phyloP scores from a whole-genome alignment of 2,329 filamentous ascomycete species.

The Cercospora sojina region DNA sequence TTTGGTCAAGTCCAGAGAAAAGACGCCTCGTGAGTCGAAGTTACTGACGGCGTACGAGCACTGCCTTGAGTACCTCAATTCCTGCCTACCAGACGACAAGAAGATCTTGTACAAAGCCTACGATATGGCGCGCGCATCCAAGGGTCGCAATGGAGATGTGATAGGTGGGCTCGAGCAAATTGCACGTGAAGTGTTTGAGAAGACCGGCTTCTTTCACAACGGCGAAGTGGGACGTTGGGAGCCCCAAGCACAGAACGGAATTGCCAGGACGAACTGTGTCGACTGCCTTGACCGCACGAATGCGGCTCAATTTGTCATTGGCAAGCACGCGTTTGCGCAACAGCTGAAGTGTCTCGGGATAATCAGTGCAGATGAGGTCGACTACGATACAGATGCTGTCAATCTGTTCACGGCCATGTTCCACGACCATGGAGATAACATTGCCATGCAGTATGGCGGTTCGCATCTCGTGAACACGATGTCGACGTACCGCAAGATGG shows the following conservation, averaged over 20 bases:
- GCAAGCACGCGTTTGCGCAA: conserved; percentile 86
- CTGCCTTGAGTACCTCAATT: conserved; percentile 88
- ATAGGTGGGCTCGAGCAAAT: conserved; percentile 89
- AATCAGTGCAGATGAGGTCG: conserved; percentile 72
- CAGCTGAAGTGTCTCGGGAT: conserved; percentile 91
- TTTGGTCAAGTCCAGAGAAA: conserved; percentile 79
- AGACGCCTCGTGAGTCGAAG: conserved; percentile 87
- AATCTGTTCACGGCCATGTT: conserved; percentile 97
- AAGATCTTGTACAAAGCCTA: conserved; percentile 93
- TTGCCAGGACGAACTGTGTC: conserved; percentile 95
- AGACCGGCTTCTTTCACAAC: conserved; percentile 93
- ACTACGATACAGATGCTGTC: conserved; percentile 93
- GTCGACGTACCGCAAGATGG: conserved; percentile 98
- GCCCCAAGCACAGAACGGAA: conserved; percentile 78
- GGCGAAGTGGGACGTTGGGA: conserved; percentile 68
- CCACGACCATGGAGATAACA: conserved; percentile 95
- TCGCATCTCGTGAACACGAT: conserved; percentile 98
- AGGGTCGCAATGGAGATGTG: conserved; percentile 86
- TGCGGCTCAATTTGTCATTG: conserved; percentile 95
- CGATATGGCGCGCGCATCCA: conserved; percentile 96
- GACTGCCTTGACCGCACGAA: conserved; percentile 97
- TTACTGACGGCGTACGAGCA: conserved; percentile 82
- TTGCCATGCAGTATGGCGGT: conserved; percentile 94
- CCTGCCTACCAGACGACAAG: conserved; percentile 79
- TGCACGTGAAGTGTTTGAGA: conserved; percentile 78